These are phyloP conservation scores for Chaetomium globosum DNA, from an alignment of 2,329 filamentous ascomycete genomes.

Conservation along the genomic window DNA sequence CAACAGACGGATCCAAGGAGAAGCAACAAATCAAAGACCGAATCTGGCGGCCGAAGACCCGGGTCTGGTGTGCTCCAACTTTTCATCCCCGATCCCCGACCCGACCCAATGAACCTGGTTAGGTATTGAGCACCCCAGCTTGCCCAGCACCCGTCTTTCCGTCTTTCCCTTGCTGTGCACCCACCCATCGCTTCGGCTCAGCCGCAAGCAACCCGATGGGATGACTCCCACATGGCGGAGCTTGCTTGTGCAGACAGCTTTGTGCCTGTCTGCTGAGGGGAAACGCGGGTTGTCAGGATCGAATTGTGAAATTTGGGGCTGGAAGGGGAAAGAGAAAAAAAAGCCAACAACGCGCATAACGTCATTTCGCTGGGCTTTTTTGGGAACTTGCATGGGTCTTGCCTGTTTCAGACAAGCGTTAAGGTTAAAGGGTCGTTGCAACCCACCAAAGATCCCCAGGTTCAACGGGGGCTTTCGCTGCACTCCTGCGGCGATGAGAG, in stretches of 20 bases:
- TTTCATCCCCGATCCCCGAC: neutral
- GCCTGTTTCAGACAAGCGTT: conserved; percentile 15
- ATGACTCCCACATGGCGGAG: conserved; percentile 7
- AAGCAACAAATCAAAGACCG: conserved; percentile 11
- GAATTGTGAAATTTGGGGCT: neutral
- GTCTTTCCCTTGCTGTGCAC: conserved; percentile 3
- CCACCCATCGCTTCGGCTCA: conserved; percentile 13
- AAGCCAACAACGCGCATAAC: conserved; percentile 10
- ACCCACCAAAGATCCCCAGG: conserved; percentile 2
- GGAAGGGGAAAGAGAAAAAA: neutral
- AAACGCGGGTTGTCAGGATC: neutral
- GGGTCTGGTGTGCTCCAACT: conserved; percentile 12
- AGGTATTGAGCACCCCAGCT: neutral
- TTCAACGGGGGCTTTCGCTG: neutral
- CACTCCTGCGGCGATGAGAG: conserved; percentile 5
- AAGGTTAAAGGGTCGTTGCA: neutral
- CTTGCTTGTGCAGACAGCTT: neutral
- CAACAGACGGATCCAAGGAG: neutral
- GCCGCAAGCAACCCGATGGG: neutral
- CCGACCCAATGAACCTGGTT: conserved; percentile 16
- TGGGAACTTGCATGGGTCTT: neutral
- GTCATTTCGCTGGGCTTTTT: conserved; percentile 18
- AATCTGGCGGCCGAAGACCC: conserved; percentile 5
- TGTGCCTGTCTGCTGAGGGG: neutral
- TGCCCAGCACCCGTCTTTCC: neutral